Base-by-base conservation (phyloP, 805 yeast species). In the Pichia californica region DNA sequence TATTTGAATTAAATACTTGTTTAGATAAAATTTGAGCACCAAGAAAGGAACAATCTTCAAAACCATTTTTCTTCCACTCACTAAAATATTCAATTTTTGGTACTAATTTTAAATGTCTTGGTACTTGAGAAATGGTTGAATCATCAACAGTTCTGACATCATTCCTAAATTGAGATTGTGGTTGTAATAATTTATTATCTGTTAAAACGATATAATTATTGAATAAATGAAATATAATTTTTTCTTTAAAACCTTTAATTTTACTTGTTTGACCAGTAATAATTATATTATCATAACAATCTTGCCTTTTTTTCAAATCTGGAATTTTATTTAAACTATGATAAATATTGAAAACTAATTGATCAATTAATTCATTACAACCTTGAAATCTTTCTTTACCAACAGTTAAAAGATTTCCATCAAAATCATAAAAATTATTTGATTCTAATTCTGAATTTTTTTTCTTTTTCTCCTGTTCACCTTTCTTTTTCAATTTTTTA, bases 341-440 rank as follows among this genome's bases (percentile, higher is more conserved):
- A 38, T 77, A 77, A 2, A 86, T 71, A 3, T 74, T 72, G 16
- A 64, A 66, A 4, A 83, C 72, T 18, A 91, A 70, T 19, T 58
- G 56, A 5, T 64, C 68, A 28, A 91, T 71, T 41, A 91, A 70
- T 19, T 64, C 69, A 36, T 74, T 78, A 30, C 83, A 68, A 1
- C 97, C 98, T 58, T 76, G 81, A 63, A 91, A 91, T 54, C 98
- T 72, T 66, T 88, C 95, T 47, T 81, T 84, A 3, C 98, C 98
- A n/a, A 91, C 78, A 7, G 68, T 67, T n/a, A 84, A 58, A 43
- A 66, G 66, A 38, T 73, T 67, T 4, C 86, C 83, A n/a, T 55
- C 55, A 5, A 62, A 55, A 62, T 85, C 95, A 26, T 68, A 58
- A 57, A 89, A 91, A 7, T 70, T 59, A 61, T 88, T 89, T n/a